Conservation (phyloP, 371 early-diverging fungal genomes). For the Mucor circinelloides region DNA sequence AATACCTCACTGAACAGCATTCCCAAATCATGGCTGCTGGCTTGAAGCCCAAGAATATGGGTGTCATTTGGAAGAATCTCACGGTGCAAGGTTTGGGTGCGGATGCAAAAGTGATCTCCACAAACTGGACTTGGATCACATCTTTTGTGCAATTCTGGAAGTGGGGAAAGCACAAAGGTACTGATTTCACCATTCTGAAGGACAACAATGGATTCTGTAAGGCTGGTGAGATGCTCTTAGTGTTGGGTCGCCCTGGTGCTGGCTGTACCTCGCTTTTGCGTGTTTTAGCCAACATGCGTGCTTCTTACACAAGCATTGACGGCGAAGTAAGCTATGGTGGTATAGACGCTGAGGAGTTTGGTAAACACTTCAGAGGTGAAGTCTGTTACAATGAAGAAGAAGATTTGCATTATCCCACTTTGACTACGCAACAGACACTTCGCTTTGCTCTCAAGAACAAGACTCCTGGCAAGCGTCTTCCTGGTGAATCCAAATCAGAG, state of each 20-base stretch:
- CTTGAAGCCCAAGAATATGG: constrained; percentile 48
- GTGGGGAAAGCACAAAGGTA: constrained; percentile 25
- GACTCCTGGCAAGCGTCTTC: constrained; percentile 62
- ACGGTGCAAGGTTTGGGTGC: constrained; percentile 45
- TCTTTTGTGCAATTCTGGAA: constrained; percentile 27
- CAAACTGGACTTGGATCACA: constrained; percentile 13
- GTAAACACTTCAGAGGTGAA: constrained; percentile 60
- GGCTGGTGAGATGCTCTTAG: constrained; percentile 75
- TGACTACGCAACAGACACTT: constrained; percentile 71
- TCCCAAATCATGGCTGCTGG: constrained; percentile 32
- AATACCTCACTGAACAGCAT: constrained; percentile 19
- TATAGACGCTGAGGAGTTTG: constrained; percentile 61
- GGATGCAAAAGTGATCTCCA: constrained; percentile 30
- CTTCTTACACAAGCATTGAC: constrained; percentile 55
- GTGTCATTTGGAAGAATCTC: constrained; percentile 48
- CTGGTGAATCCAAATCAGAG: constrained; percentile 39
- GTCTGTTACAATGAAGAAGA: constrained; percentile 75
- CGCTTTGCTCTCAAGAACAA: constrained; percentile 67
- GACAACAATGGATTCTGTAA: constrained; percentile 46
- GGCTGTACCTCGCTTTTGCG: constrained; percentile 71
- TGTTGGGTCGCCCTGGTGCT: constrained; percentile 75
- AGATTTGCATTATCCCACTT: constrained; percentile 71
- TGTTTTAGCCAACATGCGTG: constrained; percentile 66
- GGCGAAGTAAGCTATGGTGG: constrained; percentile 68
- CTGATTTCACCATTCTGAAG: constrained; percentile 43